Conservation (phyloP, 2,329 filamentous ascomycete genomes). For the Aspergillus sp. region DNA sequence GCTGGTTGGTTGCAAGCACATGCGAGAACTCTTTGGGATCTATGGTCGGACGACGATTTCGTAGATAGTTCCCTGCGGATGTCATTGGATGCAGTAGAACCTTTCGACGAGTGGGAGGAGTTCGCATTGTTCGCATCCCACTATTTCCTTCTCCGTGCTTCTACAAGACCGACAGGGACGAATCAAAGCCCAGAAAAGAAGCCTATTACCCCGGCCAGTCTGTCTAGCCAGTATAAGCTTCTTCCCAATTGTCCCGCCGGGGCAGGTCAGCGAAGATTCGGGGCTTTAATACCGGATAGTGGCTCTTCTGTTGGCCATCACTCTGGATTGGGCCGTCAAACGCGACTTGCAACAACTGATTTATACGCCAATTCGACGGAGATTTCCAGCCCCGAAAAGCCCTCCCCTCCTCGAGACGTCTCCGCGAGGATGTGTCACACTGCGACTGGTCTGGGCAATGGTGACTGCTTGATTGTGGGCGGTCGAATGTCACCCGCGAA, state of each 20-base stretch:
- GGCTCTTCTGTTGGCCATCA: slow-evolving; percentile 36
- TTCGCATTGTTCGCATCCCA: slow-evolving; percentile 82
- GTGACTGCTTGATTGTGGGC: slow-evolving; percentile 66
- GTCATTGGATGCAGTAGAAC: slow-evolving; percentile 68
- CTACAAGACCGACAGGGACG: slow-evolving; percentile 28
- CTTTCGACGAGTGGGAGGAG: slow-evolving; percentile 96
- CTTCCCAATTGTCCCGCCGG: slow-evolving; percentile 29
- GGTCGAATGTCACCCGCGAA: slow-evolving; percentile 74
- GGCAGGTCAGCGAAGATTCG: slow-evolving; percentile 60
- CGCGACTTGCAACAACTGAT: slow-evolving; percentile 49
- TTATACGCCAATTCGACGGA: slow-evolving; percentile 49
- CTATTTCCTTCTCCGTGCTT: slow-evolving; percentile 75
- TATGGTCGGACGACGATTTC: slow-evolving; percentile 73
- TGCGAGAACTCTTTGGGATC: slow-evolving; percentile 73
- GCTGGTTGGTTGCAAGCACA: slow-evolving; percentile 67
- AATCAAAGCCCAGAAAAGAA: neutral
- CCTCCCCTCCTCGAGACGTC: slow-evolving; percentile 41
- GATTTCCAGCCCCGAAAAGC: slow-evolving; percentile 47
- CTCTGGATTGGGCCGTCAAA: slow-evolving; percentile 46
- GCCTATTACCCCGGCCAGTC: neutral
- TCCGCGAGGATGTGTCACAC: slow-evolving; percentile 69
- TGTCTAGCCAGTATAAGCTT: slow-evolving; percentile 19
- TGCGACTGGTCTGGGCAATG: slow-evolving; percentile 62
- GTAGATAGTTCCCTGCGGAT: slow-evolving; percentile 60
- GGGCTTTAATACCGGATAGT: slow-evolving; percentile 49